A percentile compares a stretch with the other conserved stretches of the same genome.
phyloP scores from a whole-genome alignment of 306 rosid species.

The Trifolium fragiferum region DNA sequence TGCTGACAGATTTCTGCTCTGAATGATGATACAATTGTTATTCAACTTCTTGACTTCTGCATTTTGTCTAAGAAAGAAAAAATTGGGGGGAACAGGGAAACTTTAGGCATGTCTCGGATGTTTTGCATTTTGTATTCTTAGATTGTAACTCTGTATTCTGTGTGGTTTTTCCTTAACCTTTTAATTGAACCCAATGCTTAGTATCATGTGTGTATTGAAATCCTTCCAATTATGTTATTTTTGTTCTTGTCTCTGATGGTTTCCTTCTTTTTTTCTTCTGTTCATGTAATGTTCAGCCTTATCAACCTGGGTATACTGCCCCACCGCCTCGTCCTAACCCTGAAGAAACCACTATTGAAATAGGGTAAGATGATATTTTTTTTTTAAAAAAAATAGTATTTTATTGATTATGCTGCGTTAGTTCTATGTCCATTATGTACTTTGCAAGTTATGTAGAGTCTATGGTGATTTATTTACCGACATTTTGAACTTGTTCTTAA shows the following conservation, averaged over 20 bases:
- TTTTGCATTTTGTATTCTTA: neutral
- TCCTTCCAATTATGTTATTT: slow-evolving; percentile 1
- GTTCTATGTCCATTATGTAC: neutral
- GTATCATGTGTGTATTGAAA: slow-evolving; percentile 9
- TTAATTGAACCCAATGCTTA: slow-evolving; percentile 30
- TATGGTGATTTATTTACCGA: neutral
- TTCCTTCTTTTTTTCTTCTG: neutral
- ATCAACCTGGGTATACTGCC: slow-evolving; percentile 81
- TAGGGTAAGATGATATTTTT: slow-evolving; percentile 64
- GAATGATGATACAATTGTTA: neutral
- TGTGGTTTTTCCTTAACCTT: neutral
- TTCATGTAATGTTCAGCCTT: slow-evolving; percentile 60
- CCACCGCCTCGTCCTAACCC: slow-evolving; percentile 81
- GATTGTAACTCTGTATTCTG: slow-evolving; percentile 6
- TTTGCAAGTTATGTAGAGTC: slow-evolving; percentile 4
- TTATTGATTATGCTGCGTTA: neutral
- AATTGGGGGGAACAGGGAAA: neutral
- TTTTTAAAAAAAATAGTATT: neutral
- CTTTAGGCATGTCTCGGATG: neutral
- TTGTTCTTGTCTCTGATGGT: slow-evolving; percentile 37
- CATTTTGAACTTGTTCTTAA: slow-evolving; percentile 24
- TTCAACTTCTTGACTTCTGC: neutral
- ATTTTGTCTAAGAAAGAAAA: neutral
- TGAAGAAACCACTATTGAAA: slow-evolving; percentile 90
- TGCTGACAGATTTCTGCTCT: no score